A percentile compares a stretch with the other conserved stretches of the same genome.
These are phyloP conservation scores for Ogataea thermomethanolica DNA, from an alignment of 805 yeast species.

Conservation along the genomic window DNA sequence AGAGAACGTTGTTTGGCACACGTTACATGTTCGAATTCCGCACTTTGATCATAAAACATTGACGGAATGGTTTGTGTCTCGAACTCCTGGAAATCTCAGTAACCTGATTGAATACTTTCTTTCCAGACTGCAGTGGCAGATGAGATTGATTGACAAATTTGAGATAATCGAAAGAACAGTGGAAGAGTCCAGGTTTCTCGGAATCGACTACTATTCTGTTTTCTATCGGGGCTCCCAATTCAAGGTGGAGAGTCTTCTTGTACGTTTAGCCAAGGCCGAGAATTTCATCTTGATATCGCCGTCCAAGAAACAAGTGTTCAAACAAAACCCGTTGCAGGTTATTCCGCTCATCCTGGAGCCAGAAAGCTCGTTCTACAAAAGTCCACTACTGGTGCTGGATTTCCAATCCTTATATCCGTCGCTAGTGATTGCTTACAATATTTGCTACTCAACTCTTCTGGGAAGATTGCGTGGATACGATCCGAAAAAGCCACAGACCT, in stretches of 20 bases:
- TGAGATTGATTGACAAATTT: slow-evolving; percentile 50
- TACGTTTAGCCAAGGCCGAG: slow-evolving; percentile 73
- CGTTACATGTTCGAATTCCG: slow-evolving; percentile 68
- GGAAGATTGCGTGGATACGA: slow-evolving; percentile 58
- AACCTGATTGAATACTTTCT: slow-evolving; percentile 45
- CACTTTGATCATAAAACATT: slow-evolving; percentile 48
- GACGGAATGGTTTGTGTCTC: slow-evolving; percentile 41
- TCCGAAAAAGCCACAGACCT: slow-evolving; percentile 39
- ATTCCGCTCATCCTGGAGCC: slow-evolving; percentile 95
- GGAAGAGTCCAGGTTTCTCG: slow-evolving; percentile 82
- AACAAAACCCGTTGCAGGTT: slow-evolving; percentile 81
- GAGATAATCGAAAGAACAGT: slow-evolving; percentile 69
- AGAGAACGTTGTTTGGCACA: slow-evolving; percentile 70
- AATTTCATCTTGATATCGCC: slow-evolving; percentile 75
- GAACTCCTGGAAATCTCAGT: slow-evolving; percentile 23
- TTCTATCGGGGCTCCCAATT: slow-evolving; percentile 90
- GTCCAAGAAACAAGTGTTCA: slow-evolving; percentile 71
- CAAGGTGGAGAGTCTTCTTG: slow-evolving; percentile 83
- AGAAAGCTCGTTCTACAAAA: slow-evolving; percentile 73
- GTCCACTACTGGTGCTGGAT: slow-evolving; percentile 87
- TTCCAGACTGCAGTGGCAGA: slow-evolving; percentile 41
- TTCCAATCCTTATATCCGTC: slow-evolving; percentile 95
- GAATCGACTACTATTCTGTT: slow-evolving; percentile 86
- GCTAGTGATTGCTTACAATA: slow-evolving; percentile 83
- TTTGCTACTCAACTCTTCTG: slow-evolving; percentile 72